These are phyloP conservation scores for Melaleuca quinquenervia DNA, from an alignment of 345 rosid genomes.

Conservation along the genomic window DNA sequence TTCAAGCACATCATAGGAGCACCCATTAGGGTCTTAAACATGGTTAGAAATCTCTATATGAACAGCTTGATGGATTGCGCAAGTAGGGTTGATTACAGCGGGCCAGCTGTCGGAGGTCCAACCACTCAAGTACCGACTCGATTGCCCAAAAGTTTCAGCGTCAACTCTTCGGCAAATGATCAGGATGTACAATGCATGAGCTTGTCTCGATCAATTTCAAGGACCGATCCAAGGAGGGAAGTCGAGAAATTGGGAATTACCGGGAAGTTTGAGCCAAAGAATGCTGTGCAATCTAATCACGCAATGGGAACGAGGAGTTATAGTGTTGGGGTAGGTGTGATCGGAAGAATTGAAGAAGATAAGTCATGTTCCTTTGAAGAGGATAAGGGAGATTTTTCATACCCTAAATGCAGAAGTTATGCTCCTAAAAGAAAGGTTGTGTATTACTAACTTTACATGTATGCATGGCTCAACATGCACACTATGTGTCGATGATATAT, in stretches of 20 bases:
- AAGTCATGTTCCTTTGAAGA: constrained; percentile 26
- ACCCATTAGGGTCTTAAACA: background rate
- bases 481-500: background rate
- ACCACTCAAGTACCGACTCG: background rate
- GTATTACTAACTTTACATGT: background rate
- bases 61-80: background rate
- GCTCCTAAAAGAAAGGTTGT: background rate
- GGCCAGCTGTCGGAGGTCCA: background rate
- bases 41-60: background rate
- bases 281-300: background rate
- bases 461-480: background rate
- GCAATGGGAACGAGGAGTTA: background rate
- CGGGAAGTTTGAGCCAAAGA: background rate
- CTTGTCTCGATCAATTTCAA: background rate
- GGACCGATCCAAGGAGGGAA: background rate
- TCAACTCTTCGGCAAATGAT: background rate
- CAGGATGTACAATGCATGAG: background rate
- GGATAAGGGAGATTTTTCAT: background rate
- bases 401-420: background rate
- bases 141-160: background rate
- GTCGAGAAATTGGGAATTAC: background rate
- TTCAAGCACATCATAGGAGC: background rate
- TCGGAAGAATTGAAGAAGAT: constrained; percentile 37
- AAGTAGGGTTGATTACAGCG: background rate
- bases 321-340: background rate